Conservation (phyloP, 2,329 filamentous ascomycete genomes). For the Plectosphaerella plurivora region DNA sequence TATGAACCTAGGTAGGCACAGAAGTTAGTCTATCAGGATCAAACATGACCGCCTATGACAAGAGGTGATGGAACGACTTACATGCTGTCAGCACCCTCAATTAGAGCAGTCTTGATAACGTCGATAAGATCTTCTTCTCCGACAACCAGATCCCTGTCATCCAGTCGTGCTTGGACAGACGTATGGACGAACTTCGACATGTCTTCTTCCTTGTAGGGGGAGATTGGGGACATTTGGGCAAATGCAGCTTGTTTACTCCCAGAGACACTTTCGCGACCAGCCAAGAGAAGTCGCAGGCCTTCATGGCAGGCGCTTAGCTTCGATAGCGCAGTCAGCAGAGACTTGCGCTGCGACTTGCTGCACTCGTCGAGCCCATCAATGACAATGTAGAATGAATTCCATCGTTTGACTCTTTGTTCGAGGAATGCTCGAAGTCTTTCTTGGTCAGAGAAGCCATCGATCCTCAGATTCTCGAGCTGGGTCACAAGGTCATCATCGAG, state of each 20-base stretch:
- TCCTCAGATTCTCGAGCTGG: too few relatives aligned
- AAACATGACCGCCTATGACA: neutral
- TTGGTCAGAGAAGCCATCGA: too few relatives aligned
- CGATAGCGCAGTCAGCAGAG: neutral
- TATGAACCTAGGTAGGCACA: conserved; percentile 10
- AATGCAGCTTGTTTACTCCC: conserved; percentile 8
- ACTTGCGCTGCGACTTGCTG: conserved; percentile 12
- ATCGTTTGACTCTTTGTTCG: neutral
- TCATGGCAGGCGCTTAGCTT: neutral
- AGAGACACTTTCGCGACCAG: conserved; percentile 19
- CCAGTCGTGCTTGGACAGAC: neutral
- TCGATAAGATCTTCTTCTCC: conserved; percentile 12
- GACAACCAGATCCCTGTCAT: conserved; percentile 12
- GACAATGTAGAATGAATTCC: conserved; percentile 15
- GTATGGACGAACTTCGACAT: conserved; percentile 2
- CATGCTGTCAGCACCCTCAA: conserved; percentile 6
- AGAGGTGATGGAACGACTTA: too few relatives aligned
- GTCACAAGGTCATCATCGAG: too few relatives aligned
- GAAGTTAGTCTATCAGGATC: neutral
- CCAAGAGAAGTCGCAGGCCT: conserved; percentile 20
- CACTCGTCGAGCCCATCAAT: conserved; percentile 30
- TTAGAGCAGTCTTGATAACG: conserved; percentile 21
- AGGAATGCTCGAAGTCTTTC: too few relatives aligned
- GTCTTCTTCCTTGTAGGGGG: too few relatives aligned
- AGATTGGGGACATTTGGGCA: conserved; percentile 3